These are phyloP conservation scores for Aspergillus asperescens DNA, from an alignment of 495 filamentous ascomycete species.

Conservation along the genomic window DNA sequence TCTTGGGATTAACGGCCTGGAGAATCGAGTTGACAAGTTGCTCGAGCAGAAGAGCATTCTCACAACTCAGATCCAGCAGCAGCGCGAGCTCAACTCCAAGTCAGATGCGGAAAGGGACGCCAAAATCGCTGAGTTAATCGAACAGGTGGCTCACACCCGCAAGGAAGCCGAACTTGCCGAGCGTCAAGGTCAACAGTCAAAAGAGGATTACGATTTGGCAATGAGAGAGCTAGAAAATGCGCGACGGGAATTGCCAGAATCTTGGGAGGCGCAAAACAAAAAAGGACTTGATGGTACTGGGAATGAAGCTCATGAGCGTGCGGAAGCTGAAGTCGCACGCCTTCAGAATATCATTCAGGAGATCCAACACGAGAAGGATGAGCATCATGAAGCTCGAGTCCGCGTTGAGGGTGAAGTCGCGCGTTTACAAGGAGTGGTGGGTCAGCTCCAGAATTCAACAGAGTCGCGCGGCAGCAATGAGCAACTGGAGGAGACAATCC, in stretches of 20 bases:
- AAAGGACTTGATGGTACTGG: constrained; percentile 38
- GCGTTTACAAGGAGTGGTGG: constrained; percentile 23
- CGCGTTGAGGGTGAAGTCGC: constrained; percentile 20
- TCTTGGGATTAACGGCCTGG: constrained; percentile 70
- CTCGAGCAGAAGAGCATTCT: constrained; percentile 81
- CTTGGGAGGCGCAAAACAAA: constrained; percentile 20
- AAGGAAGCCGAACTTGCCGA: constrained; percentile 38
- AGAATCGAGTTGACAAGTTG: constrained; percentile 49
- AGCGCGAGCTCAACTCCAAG: constrained; percentile 76
- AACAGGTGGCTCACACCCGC: constrained; percentile 43
- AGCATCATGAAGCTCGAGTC: constrained; percentile 16
- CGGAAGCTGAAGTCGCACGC: constrained; percentile 35
- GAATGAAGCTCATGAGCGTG: constrained; percentile 51
- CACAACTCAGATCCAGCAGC: constrained; percentile 84
- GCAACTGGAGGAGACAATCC: constrained; percentile 35
- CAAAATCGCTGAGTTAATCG: constrained; percentile 45
- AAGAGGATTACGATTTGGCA: constrained; percentile 40
- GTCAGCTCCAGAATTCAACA: constrained; percentile 20
- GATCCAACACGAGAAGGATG: constrained; percentile 11
- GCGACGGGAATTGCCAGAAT: constrained; percentile 32
- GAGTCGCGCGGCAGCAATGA: constrained; percentile 30
- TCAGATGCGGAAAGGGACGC: constrained; percentile 54
- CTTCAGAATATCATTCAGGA: constrained; percentile 16
- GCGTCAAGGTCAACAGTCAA: constrained; percentile 32
- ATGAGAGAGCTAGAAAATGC: constrained; percentile 45